A percentile compares a stretch with the other conserved stretches of the same genome.
phyloP scores from a whole-genome alignment of 306 rosid genomes.

The Mimosa pudica region DNA sequence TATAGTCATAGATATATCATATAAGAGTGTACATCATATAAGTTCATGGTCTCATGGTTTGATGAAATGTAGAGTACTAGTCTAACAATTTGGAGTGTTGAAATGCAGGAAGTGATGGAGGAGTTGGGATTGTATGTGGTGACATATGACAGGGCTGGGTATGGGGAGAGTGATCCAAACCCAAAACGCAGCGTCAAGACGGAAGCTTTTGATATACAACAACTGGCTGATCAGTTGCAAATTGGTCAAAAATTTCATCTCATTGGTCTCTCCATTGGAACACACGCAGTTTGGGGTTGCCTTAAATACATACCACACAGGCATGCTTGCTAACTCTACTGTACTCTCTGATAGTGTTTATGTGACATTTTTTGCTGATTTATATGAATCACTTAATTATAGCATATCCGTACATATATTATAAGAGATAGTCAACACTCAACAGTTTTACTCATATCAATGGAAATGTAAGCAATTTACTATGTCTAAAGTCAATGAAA shows the following conservation, averaged over 20 bases:
- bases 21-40: too few relatives aligned
- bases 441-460: too few relatives aligned
- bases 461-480: too few relatives aligned
- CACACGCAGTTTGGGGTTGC: conserved; percentile 39
- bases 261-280: conserved; percentile 45
- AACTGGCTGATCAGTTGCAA: conserved; percentile 38
- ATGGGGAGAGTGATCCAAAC: conserved; percentile 52
- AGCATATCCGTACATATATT: too few relatives aligned
- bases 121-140: conserved; percentile 39
- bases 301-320: conserved; percentile 45
- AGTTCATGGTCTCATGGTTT: too few relatives aligned
- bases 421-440: too few relatives aligned
- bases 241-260: conserved; percentile 40
- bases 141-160: conserved; percentile 49
- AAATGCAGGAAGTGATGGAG: conserved; percentile 30
- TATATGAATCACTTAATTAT: too few relatives aligned
- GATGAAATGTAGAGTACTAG: not conserved
- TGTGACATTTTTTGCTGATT: too few relatives aligned
- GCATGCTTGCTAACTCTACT: conserved; percentile 4
- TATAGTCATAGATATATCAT: too few relatives aligned
- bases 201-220: conserved; percentile 47
- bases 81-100: not conserved
- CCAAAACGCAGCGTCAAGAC: conserved; percentile 46
- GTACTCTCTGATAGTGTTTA: too few relatives aligned
- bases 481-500: too few relatives aligned